Evolutionary conservation across 805 yeast genomes (phyloP).

Genomic region (Wickerhamiella qilinensis): DNA sequence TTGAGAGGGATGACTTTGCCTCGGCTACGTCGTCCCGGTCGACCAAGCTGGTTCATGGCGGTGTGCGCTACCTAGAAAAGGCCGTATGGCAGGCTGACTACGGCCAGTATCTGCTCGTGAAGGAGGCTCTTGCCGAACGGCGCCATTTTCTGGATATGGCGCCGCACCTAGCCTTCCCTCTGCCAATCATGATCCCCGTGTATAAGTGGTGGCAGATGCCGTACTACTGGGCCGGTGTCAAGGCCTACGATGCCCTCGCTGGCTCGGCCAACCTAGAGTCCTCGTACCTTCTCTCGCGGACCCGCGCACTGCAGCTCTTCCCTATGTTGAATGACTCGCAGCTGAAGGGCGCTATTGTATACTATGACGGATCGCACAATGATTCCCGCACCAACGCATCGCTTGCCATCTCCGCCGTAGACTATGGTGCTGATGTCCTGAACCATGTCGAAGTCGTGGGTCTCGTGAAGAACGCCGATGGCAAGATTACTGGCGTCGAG

Average conservation of each 20-base stretch:
- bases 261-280: conserved; percentile 72
- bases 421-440: conserved; percentile 76
- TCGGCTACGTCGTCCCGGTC: conserved; percentile 87
- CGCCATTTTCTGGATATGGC: conserved; percentile 77
- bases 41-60: conserved; percentile 95
- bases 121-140: conserved; percentile 79
- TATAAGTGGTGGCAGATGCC: conserved; percentile 94
- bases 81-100: conserved; percentile 86
- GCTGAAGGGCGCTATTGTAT: conserved; percentile 79
- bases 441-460: conserved; percentile 75
- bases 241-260: conserved; percentile 83
- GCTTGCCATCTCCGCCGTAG: conserved; percentile 70
- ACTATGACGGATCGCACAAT: conserved; percentile 90
- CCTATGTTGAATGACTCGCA: conserved; percentile 71
- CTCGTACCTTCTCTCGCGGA: conserved; percentile 55
- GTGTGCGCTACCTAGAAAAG: conserved; percentile 87
- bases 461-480: conserved; percentile 44
- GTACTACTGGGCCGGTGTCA: conserved; percentile 80
- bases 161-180: conserved; percentile 71
- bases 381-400: conserved; percentile 83
- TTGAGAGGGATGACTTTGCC: conserved; percentile 82
- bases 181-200: conserved; percentile 93
- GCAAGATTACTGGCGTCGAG: conserved; percentile 57
- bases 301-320: conserved; percentile 53
- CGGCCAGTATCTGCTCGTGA: conserved; percentile 74